These are phyloP conservation scores for Cladosporium sp. DNA, from an alignment of 2,329 filamentous ascomycete species.

Conservation along the genomic window DNA sequence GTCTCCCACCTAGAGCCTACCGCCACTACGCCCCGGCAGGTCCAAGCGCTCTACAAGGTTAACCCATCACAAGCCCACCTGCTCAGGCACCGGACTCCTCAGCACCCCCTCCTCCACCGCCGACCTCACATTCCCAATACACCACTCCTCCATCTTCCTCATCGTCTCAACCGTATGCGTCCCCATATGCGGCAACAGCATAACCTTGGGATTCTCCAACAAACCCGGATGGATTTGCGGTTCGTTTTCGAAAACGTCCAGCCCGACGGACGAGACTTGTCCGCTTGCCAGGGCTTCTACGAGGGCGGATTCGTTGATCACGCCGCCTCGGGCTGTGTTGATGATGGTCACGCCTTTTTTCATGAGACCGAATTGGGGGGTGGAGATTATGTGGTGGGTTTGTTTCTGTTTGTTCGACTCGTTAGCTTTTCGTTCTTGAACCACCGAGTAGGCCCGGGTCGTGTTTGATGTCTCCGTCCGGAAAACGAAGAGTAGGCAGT, in stretches of 20 bases:
- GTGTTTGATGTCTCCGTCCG: no score
- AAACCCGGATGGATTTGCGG: slow-evolving; percentile 70
- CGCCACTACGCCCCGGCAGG: no score
- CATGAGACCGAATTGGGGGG: slow-evolving; percentile 67
- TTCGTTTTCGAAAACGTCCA: slow-evolving; percentile 82
- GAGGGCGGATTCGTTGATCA: slow-evolving; percentile 76
- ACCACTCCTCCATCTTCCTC: slow-evolving; percentile 66
- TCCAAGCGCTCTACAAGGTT: no score
- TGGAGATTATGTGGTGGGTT: slow-evolving; percentile 72
- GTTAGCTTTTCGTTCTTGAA: neutral
- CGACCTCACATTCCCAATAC: slow-evolving; percentile 62
- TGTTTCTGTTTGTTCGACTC: slow-evolving; percentile 43
- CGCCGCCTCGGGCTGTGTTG: slow-evolving; percentile 77
- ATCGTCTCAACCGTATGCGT: slow-evolving; percentile 70
- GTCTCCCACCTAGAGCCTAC: no score
- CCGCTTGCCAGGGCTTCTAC: slow-evolving; percentile 67
- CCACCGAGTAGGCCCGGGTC: no score
- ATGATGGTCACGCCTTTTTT: slow-evolving; percentile 72
- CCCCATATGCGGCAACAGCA: slow-evolving; percentile 81
- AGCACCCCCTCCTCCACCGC: slow-evolving; percentile 60
- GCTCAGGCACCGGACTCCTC: slow-evolving; percentile 68
- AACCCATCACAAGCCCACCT: slow-evolving; percentile 48
- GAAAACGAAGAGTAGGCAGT: no score
- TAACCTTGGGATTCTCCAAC: slow-evolving; percentile 62
- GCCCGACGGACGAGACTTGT: slow-evolving; percentile 63